Base-by-base conservation (phyloP, 1,284 basidiomycete genomes). In the Caloboletus firmus region DNA sequence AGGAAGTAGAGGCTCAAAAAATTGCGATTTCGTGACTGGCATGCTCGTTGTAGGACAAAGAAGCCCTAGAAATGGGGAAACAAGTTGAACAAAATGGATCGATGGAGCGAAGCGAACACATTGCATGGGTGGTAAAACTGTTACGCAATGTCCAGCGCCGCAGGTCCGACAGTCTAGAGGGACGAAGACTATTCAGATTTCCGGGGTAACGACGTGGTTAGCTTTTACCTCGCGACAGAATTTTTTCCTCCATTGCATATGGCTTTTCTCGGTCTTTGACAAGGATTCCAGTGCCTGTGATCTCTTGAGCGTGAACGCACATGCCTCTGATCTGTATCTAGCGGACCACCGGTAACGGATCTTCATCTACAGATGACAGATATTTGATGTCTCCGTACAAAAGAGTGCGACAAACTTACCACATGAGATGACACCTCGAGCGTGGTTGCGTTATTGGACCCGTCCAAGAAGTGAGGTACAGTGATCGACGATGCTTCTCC, bases 271-370 rank as follows among this genome's bases (percentile, higher is more conserved):
- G 46, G 45, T 61, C 59, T 56, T 66, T 40, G 61, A 65, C 44
- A 57, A 67, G 45, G 65, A 45, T 51, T 72, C 63, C 54, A 70
- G 54, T 18, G 72, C 73, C 22, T 74, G 72, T 17, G 79, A 67
- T 45, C 76, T 74, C 58, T 79, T 79, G 20, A 75, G 68, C 15
- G 76, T 72, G 12, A 81, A 66, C 36, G 81, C 76, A 59, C 85
- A 87, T 17, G 75, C 75, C 61, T 87, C 84, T 28, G 73, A 70
- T 39, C 79, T 74, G 59, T 76, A 83, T 59, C 75, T 79, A 17
- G 67, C 59, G 20, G 74, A 76, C 58, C 83, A 65, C 15, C 77
- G 75, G 26, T 72, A 73, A 37, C 75, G 76, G 20, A 74, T 65
- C 57, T 74, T 72, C 31, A 63, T 63, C 77, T 80, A 54, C 41